Evolutionary conservation across 805 yeast genomes (phyloP).

Genomic region (Candida silvicultrix): DNA sequence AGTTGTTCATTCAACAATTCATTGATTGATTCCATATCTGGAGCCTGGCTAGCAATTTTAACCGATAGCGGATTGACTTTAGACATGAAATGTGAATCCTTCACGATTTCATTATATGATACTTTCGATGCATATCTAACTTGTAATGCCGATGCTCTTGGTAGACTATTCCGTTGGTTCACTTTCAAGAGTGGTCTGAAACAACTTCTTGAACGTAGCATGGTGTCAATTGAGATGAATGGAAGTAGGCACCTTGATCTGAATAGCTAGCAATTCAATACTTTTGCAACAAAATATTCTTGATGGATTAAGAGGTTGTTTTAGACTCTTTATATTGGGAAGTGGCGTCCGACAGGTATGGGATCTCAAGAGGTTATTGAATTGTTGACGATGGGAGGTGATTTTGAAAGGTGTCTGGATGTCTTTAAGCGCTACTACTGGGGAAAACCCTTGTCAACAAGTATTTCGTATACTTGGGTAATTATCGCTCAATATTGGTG

Average conservation of each 20-base stretch:
- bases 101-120: neutral
- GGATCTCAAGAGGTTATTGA: too few relatives aligned
- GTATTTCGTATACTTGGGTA: too few relatives aligned
- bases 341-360: neutral
- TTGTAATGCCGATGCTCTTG: neutral
- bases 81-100: neutral
- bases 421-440: too few relatives aligned
- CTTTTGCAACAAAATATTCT: neutral
- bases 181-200: neutral
- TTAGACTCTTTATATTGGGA: neutral
- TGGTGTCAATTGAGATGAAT: neutral
- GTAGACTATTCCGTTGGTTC: neutral
- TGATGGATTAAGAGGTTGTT: too few relatives aligned
- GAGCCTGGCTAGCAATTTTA: neutral
- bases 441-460: too few relatives aligned
- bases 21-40: neutral
- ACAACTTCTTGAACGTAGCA: constrained; percentile 1
- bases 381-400: neutral
- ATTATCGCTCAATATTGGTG: too few relatives aligned
- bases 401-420: constrained; percentile 4
- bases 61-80: neutral
- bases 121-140: neutral
- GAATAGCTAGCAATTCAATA: neutral
- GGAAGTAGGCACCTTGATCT: neutral
- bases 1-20: neutral